These are phyloP conservation scores for Cucurbita moschata DNA, from an alignment of 306 rosid genomes.

Conservation along the genomic window DNA sequence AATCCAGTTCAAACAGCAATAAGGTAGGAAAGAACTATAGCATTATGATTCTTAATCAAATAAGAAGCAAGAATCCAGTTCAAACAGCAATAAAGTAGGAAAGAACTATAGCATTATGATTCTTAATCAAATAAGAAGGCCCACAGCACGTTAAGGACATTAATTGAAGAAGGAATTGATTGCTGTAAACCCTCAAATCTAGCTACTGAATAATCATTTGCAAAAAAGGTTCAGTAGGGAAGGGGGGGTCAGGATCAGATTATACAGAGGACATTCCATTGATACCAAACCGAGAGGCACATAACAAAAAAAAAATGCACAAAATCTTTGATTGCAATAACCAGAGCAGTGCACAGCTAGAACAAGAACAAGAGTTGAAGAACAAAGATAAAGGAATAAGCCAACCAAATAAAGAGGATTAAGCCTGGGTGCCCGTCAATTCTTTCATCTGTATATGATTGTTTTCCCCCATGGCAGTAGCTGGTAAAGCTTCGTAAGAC, in stretches of 20 bases:
- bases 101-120: not conserved
- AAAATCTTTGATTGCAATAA: not conserved
- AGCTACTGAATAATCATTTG: not conserved
- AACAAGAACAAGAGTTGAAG: not conserved
- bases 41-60: not conserved
- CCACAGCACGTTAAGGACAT: not conserved
- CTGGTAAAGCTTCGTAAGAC: conserved; percentile 66
- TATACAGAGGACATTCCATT: not conserved
- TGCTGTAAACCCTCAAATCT: not conserved
- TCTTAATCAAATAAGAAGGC: not conserved
- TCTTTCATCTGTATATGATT: conserved; percentile 85
- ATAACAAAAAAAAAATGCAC: not conserved
- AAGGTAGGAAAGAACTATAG: not conserved
- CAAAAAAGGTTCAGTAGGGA: not conserved
- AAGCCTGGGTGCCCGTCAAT: conserved; percentile 82
- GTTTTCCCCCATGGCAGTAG: conserved; percentile 23
- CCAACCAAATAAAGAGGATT: conserved; percentile 13
- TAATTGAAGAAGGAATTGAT: not conserved
- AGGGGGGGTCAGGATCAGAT: not conserved
- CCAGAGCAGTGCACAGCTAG: not conserved
- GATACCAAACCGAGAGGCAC: not conserved
- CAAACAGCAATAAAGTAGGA: not conserved
- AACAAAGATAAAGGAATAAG: not conserved
- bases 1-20: not conserved
- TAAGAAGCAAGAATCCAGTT: not conserved